These are phyloP conservation scores for Salix caprea DNA, from an alignment of 345 rosid species.

Conservation along the genomic window DNA sequence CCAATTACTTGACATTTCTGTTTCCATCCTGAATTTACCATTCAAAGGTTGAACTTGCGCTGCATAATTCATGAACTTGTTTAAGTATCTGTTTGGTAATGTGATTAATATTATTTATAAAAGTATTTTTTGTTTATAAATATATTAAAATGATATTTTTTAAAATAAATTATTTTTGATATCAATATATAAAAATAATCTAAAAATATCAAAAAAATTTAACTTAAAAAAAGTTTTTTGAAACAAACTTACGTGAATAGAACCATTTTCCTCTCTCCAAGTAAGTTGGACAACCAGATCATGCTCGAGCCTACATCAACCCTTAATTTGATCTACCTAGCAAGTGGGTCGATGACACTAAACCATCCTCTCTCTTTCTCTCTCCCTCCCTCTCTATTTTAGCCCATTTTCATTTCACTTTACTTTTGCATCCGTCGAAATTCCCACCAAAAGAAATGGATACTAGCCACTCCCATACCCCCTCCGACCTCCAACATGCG, in stretches of 20 bases:
- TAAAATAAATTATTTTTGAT: too few relatives aligned
- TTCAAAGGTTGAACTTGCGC: too few relatives aligned
- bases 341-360: neutral
- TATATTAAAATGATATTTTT: too few relatives aligned
- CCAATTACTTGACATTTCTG: neutral
- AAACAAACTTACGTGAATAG: too few relatives aligned
- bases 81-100: too few relatives aligned
- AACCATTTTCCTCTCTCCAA: neutral
- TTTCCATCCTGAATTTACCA: too few relatives aligned
- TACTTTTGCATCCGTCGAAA: neutral
- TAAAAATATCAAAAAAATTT: too few relatives aligned
- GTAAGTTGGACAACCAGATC: slow-evolving; percentile 13
- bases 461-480: neutral
- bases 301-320: neutral
- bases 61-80: too few relatives aligned
- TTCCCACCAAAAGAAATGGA: slow-evolving; percentile 18
- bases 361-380: neutral
- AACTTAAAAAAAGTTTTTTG: too few relatives aligned
- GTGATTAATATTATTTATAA: too few relatives aligned
- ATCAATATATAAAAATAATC: too few relatives aligned
- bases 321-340: neutral
- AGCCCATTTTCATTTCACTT: neutral
- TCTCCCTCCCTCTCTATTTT: neutral
- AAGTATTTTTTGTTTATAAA: too few relatives aligned
- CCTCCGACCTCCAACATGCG: slow-evolving; percentile 3